phyloP scores from a whole-genome alignment of 2,329 filamentous ascomycete species.

The Fusarium sp. region DNA sequence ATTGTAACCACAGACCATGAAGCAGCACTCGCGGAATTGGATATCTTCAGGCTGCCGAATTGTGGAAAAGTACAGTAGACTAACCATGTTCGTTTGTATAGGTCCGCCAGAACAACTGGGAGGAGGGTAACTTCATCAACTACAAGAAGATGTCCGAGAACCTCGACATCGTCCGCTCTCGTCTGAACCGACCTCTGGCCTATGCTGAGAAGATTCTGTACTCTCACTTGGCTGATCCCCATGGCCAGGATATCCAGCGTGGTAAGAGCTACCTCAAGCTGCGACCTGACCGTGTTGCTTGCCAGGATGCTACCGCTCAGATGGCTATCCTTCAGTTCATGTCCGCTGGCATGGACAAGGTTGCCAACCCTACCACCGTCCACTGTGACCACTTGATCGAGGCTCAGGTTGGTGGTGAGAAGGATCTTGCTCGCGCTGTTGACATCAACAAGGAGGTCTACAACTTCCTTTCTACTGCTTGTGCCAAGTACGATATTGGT shows the following conservation, averaged over 20 bases:
- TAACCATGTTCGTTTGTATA: constrained; percentile 46
- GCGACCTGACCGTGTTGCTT: constrained; percentile 96
- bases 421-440: constrained; percentile 92
- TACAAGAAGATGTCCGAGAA: constrained; percentile 99
- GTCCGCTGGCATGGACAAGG: constrained; percentile 95
- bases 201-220: constrained; percentile 99
- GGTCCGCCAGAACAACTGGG: constrained; percentile 96
- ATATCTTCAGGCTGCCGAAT: background rate
- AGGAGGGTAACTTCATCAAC: constrained; percentile 97
- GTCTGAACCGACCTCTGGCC: constrained; percentile 92
- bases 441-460: constrained; percentile 99
- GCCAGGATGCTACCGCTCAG: constrained; percentile 99
- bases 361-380: constrained; percentile 93
- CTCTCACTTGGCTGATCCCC: constrained; percentile 97
- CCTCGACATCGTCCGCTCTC: constrained; percentile 86
- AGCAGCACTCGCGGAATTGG: background rate
- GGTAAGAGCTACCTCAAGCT: constrained; percentile 96
- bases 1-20: background rate
- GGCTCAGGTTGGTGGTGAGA: constrained; percentile 90
- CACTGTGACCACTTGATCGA: constrained; percentile 99
- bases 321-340: constrained; percentile 99
- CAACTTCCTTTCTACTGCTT: constrained; percentile 92
- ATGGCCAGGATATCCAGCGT: constrained; percentile 95
- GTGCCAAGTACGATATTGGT: constrained; percentile 99
- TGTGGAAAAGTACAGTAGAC: constrained; percentile 3